Percentiles rank a stretch among this genome's conserved stretches.
phyloP scores from a whole-genome alignment of 345 rosid genomes.

The Lepidium aucheri region DNA sequence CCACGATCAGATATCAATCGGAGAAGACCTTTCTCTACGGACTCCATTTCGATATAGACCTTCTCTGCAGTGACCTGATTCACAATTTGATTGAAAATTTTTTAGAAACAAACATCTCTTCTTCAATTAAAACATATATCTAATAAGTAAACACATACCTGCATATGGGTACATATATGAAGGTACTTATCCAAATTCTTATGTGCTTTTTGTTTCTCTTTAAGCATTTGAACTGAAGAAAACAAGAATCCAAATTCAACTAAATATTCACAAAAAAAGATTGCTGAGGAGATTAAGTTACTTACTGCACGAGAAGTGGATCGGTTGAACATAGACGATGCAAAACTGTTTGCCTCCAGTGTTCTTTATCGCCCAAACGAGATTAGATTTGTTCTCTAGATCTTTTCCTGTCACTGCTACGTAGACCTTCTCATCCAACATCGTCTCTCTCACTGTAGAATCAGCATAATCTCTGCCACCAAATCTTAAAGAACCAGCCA shows the following conservation, averaged over 20 bases:
- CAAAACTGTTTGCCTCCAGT: constrained; percentile 55
- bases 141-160: constrained; percentile 36
- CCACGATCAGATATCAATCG: constrained; percentile 38
- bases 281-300: not conserved
- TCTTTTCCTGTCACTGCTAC: constrained; percentile 47
- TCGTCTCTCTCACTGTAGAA: not conserved
- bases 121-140: not conserved
- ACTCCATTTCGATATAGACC: constrained; percentile 35
- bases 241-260: not conserved
- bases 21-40: constrained; percentile 56
- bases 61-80: constrained; percentile 58
- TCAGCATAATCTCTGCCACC: not conserved
- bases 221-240: not conserved
- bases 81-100: not conserved
- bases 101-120: not conserved
- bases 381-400: not conserved
- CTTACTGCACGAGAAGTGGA: constrained; percentile 22
- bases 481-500: constrained; percentile 8
- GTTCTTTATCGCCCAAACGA: not conserved
- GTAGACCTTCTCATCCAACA: constrained; percentile 44
- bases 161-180: constrained; percentile 35
- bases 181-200: constrained; percentile 43
- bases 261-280: not conserved
- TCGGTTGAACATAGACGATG: constrained; percentile 52
- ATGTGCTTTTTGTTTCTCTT: constrained; percentile 40